Percentiles rank a stretch among this genome's conserved stretches.
phyloP scores from a whole-genome alignment of 1,284 basidiomycete species.

The Grifola frondosa region DNA sequence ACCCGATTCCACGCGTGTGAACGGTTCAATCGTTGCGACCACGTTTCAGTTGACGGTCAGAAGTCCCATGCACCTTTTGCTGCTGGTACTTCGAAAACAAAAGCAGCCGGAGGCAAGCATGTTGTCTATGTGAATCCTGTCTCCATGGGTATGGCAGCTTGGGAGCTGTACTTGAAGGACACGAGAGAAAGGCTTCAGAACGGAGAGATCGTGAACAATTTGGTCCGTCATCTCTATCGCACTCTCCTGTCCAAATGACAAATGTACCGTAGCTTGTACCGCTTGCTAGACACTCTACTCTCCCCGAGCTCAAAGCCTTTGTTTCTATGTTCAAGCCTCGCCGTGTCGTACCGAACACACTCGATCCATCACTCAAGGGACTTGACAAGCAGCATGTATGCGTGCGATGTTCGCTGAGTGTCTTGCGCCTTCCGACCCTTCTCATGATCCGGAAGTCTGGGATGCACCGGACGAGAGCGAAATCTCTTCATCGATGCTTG shows the following conservation, averaged over 20 bases:
- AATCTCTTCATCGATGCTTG: conserved; percentile 18
- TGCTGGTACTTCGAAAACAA: conserved; percentile 1
- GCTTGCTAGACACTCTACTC: conserved; percentile 79
- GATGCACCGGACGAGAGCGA: conserved; percentile 12
- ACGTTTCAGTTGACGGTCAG: conserved; percentile 48
- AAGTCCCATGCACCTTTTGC: conserved; percentile 25
- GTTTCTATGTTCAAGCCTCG: conserved; percentile 78
- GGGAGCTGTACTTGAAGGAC: conserved; percentile 58
- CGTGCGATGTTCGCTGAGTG: conserved; percentile 63
- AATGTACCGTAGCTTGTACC: conserved; percentile 64
- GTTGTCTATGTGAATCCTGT: conserved; percentile 81
- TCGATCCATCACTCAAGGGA: conserved; percentile 58
- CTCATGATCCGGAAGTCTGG: neutral
- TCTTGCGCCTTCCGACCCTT: conserved; percentile 35
- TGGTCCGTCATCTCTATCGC: conserved; percentile 45
- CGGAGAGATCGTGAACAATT: conserved; percentile 50
- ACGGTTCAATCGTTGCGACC: conserved; percentile 70
- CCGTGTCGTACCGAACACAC: conserved; percentile 76
- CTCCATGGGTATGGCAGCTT: conserved; percentile 58
- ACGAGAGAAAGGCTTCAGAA: conserved; percentile 41
- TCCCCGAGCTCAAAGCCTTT: conserved; percentile 81
- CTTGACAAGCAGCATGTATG: conserved; percentile 73
- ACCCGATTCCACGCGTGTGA: conserved; percentile 94
- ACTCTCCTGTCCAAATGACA: neutral
- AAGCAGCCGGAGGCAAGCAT: conserved; percentile 39